Evolutionary conservation across 1,284 basidiomycete species (phyloP).

Genomic region (Ganoderma boninense): DNA sequence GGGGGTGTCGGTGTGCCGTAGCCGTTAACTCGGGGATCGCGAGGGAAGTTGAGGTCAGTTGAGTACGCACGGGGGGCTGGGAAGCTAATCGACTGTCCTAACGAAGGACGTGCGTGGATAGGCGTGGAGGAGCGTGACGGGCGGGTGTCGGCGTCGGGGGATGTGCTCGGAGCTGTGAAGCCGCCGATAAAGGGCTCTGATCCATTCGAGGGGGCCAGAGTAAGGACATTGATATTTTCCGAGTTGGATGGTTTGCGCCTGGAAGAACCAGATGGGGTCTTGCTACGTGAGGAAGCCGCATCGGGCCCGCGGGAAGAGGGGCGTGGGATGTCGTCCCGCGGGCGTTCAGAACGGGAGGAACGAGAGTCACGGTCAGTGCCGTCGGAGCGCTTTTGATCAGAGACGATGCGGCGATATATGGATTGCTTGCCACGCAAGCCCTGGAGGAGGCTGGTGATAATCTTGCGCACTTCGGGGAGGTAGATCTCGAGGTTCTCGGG

Average conservation of each 20-base stretch:
- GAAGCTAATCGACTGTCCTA: slow-evolving; percentile 23
- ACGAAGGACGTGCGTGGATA: slow-evolving; percentile 24
- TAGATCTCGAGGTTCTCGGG: slow-evolving; percentile 88
- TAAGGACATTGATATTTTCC: slow-evolving; percentile 24
- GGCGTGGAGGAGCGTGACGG: slow-evolving; percentile 34
- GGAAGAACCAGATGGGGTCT: slow-evolving; percentile 32
- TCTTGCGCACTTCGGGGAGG: slow-evolving; percentile 90
- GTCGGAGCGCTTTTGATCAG: slow-evolving; percentile 58
- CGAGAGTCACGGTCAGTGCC: slow-evolving; percentile 57
- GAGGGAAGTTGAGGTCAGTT: slow-evolving; percentile 32
- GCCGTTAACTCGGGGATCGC: slow-evolving; percentile 26
- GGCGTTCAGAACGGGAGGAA: slow-evolving; percentile 40
- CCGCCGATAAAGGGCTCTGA: slow-evolving; percentile 58
- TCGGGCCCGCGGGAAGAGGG: slow-evolving; percentile 33
- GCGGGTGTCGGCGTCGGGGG: slow-evolving; percentile 13
- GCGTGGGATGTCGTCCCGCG: slow-evolving; percentile 25
- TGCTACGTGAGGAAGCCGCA: slow-evolving; percentile 29
- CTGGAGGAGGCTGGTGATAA: slow-evolving; percentile 93
- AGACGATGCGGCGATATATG: slow-evolving; percentile 73
- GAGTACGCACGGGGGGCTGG: slow-evolving; percentile 33
- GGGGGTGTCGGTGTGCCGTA: slow-evolving; percentile 27
- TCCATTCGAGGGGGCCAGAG: slow-evolving; percentile 42
- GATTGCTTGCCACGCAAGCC: slow-evolving; percentile 94
- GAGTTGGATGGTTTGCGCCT: slow-evolving; percentile 45
- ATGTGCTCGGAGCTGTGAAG: slow-evolving; percentile 44